phyloP scores from a whole-genome alignment of 2,329 filamentous ascomycete genomes.

The Aspergillus udagawae region DNA sequence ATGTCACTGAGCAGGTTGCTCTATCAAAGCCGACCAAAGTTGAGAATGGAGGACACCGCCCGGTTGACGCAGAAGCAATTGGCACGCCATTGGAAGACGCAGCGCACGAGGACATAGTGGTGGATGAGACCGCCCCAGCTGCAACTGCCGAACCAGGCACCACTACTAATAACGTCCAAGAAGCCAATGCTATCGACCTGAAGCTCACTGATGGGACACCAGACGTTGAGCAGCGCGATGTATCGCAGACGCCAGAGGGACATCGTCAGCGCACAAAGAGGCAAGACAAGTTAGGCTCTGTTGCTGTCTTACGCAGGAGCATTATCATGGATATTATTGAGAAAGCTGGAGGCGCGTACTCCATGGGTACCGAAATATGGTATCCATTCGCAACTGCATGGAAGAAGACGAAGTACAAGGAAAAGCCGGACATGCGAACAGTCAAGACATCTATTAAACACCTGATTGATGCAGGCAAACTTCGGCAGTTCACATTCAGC shows the following conservation, averaged over 20 bases:
- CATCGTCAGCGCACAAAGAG: slow-evolving; percentile 5
- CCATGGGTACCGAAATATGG: slow-evolving; percentile 52
- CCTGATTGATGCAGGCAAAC: slow-evolving; percentile 47
- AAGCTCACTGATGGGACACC: neutral
- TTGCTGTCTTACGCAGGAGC: slow-evolving; percentile 43
- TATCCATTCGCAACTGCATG: slow-evolving; percentile 53
- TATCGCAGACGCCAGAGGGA: slow-evolving; percentile 3
- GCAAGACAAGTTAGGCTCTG: slow-evolving; percentile 38
- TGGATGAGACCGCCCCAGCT: neutral
- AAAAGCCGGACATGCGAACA: slow-evolving; percentile 51
- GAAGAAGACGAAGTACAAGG: slow-evolving; percentile 43
- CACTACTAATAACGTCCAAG: neutral
- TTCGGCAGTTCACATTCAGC: slow-evolving; percentile 51
- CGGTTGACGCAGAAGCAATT: neutral
- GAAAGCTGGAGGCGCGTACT: slow-evolving; percentile 53
- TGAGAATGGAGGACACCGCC: neutral
- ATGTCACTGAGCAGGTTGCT: neutral
- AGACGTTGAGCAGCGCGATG: neutral
- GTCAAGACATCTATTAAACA: slow-evolving; percentile 48
- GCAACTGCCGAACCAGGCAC: neutral
- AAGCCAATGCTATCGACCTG: neutral
- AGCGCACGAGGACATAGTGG: neutral
- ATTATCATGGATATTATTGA: slow-evolving; percentile 54
- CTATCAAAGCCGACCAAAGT: neutral
- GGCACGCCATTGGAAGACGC: neutral